These are phyloP conservation scores for Entomortierella beljakovae DNA, from an alignment of 192 early-diverging fungal species.

Conservation along the genomic window DNA sequence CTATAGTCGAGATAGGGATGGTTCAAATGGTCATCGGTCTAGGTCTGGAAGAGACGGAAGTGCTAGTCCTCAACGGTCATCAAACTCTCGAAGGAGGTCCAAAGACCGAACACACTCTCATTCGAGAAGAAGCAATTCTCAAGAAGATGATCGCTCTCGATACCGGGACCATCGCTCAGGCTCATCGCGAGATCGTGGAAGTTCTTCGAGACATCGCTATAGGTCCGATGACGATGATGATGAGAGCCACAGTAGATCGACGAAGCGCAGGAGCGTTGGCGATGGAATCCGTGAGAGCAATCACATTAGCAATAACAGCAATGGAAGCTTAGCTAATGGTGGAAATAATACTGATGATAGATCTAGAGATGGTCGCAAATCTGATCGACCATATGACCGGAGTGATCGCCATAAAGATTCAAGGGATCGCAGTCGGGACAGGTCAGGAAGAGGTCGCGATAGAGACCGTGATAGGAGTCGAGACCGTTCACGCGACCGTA, in stretches of 20 bases:
- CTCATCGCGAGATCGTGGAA: slow-evolving; percentile 30
- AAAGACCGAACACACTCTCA: slow-evolving; percentile 29
- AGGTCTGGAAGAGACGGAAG: slow-evolving; percentile 30
- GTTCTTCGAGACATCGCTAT: slow-evolving; percentile 36
- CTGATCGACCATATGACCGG: slow-evolving; percentile 45
- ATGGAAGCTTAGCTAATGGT: slow-evolving; percentile 37
- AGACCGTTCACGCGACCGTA: slow-evolving; percentile 37
- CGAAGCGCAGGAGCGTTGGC: slow-evolving; percentile 49
- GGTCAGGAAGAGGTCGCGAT: slow-evolving; percentile 38
- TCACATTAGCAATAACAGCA: slow-evolving; percentile 17
- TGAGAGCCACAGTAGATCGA: slow-evolving; percentile 24
- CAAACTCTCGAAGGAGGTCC: slow-evolving; percentile 27
- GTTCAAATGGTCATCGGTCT: slow-evolving; percentile 29
- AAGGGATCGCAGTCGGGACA: slow-evolving; percentile 38
- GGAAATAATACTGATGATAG: slow-evolving; percentile 32
- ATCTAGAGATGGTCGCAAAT: slow-evolving; percentile 42
- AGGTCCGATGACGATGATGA: slow-evolving; percentile 50
- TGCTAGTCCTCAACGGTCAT: slow-evolving; percentile 19
- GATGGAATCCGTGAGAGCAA: slow-evolving; percentile 41
- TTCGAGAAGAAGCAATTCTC: slow-evolving; percentile 32
- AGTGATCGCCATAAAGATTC: slow-evolving; percentile 42
- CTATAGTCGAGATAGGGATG: slow-evolving; percentile 68
- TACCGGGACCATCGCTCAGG: slow-evolving; percentile 49
- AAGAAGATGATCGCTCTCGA: slow-evolving; percentile 36
- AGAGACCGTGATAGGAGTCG: slow-evolving; percentile 42